Evolutionary conservation across 495 filamentous ascomycete genomes (phyloP), one percentile per base, ranked within the genome.

Genomic region (Viridothelium virens): DNA sequence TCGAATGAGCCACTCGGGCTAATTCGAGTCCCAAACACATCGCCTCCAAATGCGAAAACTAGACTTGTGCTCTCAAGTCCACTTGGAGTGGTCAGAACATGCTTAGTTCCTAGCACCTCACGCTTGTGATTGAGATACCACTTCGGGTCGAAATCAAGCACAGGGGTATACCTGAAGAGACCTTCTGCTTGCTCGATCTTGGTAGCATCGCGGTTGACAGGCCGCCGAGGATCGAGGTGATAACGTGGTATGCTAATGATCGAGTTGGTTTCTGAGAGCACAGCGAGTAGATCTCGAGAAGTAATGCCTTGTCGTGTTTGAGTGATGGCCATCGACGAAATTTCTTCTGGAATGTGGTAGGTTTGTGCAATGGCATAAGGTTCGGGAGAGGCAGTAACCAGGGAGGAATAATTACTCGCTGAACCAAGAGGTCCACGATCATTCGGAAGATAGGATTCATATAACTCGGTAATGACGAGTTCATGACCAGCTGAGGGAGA

Each of bases 291-390:
- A 66, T 91, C 87, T 25, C 90, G 87, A 34, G 85, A 86, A 3
- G 91, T 94, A 77, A 98, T 97, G 16, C 94, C 93, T 79, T 98
- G 94, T 41, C 89, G 85, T 5, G 94, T 98, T 73, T 90, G 85
- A 7, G 92, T 95, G 25, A 95, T 89, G 4, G 88, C 82, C 74
- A 97, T 86, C 62, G 89, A 84, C 38, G 86, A 85, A 67, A 97
- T 85, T 37, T 88, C 82, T 59, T 87, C 84, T 2, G 88, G 81
- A 70, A 96, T 86, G 69, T 96, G 77, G 73, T 86, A 97, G 2
- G 87, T 80, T 74, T 96, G 89, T 1, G 89, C 86, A 41, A 92
- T 75, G 25, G 91, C 89, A 47, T 89, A 83, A 1, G 95, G 94
- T 59, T 78, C 76, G 0, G 70, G 62, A 9, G 80, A 77, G 2